These are phyloP conservation scores for Lentinula sp. DNA, from an alignment of 768 basidiomycete species.

Conservation along the genomic window DNA sequence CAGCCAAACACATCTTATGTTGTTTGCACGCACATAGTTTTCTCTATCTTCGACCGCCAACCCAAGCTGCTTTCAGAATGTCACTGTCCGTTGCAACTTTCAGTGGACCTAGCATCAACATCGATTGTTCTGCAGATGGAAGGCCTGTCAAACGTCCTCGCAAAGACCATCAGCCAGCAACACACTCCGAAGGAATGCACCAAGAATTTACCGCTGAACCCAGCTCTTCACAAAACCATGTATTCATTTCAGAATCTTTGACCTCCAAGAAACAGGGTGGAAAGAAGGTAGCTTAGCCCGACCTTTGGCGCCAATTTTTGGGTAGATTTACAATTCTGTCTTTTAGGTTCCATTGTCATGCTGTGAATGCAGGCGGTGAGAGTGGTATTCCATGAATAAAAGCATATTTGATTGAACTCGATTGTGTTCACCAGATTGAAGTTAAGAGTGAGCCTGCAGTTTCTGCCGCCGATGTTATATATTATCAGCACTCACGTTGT, in stretches of 20 bases:
- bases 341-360: conserved; percentile 49
- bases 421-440: conserved; percentile 7
- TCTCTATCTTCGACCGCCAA: conserved; percentile 17
- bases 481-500: conserved; percentile 2
- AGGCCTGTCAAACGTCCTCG: conserved; percentile 44
- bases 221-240: conserved; percentile 34
- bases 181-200: conserved; percentile 3
- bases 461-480: conserved; percentile 1
- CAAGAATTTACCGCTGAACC: conserved; percentile 19
- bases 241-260: conserved; percentile 45
- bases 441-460: background rate
- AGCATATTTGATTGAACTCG: background rate
- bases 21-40: background rate
- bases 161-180: conserved; percentile 21
- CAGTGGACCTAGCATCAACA: conserved; percentile 7
- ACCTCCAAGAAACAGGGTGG: conserved; percentile 37
- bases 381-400: background rate
- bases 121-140: conserved; percentile 13
- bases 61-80: conserved; percentile 15
- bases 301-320: background rate
- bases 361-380: conserved; percentile 56
- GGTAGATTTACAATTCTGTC: conserved; percentile 5
- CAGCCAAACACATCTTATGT: background rate
- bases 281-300: conserved; percentile 34
- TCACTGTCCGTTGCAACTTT: conserved; percentile 10